Conservation (phyloP, 225 moss, liverwort and hornwort species). For the Pleurozium schreberi region DNA sequence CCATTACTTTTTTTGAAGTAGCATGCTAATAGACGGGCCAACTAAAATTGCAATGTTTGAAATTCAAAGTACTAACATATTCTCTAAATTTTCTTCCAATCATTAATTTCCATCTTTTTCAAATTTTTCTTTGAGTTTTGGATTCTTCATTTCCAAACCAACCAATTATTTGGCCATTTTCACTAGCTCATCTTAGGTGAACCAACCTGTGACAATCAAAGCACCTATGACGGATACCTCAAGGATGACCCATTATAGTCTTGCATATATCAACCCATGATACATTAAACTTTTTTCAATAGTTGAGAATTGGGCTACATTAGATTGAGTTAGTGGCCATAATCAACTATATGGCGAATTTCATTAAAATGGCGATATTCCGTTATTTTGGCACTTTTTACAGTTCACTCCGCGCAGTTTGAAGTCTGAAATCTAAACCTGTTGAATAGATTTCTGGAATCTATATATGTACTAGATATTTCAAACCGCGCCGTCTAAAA, state of each 20-base stretch:
- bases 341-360: no score
- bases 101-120: not conserved
- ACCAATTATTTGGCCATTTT: not conserved
- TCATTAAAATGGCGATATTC: no score
- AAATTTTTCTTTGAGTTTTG: not conserved
- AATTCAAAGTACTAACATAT: not conserved
- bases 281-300: fast-evolving
- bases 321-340: not conserved
- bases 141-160: not conserved
- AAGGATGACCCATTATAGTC: fast-evolving
- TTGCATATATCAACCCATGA: not conserved
- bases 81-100: not conserved
- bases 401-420: no score
- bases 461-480: no score
- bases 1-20: not conserved
- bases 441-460: no score
- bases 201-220: not conserved
- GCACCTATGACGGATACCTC: fast-evolving
- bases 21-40: no score
- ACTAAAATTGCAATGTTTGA: fast-evolving
- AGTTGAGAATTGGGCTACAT: not conserved
- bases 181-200: fast-evolving
- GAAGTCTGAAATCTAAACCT: no score
- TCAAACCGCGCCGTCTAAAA: no score
- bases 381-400: no score